phyloP scores from a whole-genome alignment of 129 eudicot genomes.

The Scalesia atractyloides region DNA sequence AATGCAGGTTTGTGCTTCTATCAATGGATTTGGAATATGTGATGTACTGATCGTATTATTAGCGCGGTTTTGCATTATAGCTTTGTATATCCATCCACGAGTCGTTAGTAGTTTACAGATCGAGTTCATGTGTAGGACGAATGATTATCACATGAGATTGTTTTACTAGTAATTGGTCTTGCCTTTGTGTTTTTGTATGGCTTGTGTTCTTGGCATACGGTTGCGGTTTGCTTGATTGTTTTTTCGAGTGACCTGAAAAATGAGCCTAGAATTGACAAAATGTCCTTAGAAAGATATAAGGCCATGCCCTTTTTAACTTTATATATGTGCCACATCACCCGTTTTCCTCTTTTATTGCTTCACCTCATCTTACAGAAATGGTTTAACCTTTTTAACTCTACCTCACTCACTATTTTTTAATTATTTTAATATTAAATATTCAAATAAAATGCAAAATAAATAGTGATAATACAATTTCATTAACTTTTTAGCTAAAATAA shows the following conservation, averaged over 20 bases:
- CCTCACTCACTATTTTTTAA: too few species aligned
- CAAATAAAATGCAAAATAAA: too few species aligned
- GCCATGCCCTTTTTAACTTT: too few species aligned
- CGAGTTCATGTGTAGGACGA: conserved; percentile 10
- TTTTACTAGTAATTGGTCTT: background rate
- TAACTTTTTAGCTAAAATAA: too few species aligned
- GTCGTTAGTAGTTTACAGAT: background rate
- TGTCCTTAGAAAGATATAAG: background rate
- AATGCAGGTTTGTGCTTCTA: conserved; percentile 20
- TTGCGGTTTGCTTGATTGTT: background rate
- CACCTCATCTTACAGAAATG: too few species aligned
- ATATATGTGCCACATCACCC: too few species aligned
- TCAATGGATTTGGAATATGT: conserved; percentile 12
- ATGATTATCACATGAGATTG: conserved; percentile 6
- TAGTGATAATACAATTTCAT: too few species aligned
- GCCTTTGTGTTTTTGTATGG: background rate
- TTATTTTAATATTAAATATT: too few species aligned
- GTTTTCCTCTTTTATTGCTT: too few species aligned
- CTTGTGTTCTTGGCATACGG: background rate
- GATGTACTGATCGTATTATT: conserved; percentile 5
- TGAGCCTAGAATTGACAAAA: background rate
- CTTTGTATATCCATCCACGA: conserved; percentile 14
- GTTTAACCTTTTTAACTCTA: too few species aligned
- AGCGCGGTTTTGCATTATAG: background rate
- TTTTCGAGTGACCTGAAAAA: conserved; percentile 5